phyloP scores from a whole-genome alignment of 768 basidiomycete genomes.

The Tricholomella constricta region DNA sequence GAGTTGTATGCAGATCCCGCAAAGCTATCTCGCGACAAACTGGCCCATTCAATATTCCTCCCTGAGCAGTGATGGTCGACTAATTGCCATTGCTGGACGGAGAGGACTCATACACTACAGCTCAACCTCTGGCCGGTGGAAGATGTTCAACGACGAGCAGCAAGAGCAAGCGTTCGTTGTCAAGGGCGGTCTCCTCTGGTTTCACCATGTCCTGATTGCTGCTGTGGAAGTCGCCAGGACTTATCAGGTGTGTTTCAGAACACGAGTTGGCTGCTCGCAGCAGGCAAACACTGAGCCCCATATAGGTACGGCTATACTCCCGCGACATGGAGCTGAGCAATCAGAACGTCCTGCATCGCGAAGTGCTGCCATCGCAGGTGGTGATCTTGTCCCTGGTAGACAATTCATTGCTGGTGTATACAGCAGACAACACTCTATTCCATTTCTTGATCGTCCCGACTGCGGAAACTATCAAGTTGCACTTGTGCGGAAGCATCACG shows the following conservation, averaged over 20 bases:
- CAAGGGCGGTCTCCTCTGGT: conserved; percentile 93
- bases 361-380: conserved; percentile 74
- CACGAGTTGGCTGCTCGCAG: neutral
- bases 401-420: conserved; percentile 93
- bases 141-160: conserved; percentile 74
- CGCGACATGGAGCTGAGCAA: conserved; percentile 86
- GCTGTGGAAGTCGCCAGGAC: conserved; percentile 83
- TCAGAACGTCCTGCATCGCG: conserved; percentile 81
- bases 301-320: conserved; percentile 89
- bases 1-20: conserved; percentile 69
- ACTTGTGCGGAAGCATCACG: conserved; percentile 92
- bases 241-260: conserved; percentile 58
- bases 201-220: conserved; percentile 91
- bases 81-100: conserved; percentile 91
- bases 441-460: conserved; percentile 93
- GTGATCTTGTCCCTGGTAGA: conserved; percentile 91
- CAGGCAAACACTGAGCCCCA: conserved; percentile 4
- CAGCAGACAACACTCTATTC: conserved; percentile 87
- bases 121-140: conserved; percentile 93
- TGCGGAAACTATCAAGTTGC: conserved; percentile 77
- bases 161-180: conserved; percentile 90
- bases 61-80: conserved; percentile 84
- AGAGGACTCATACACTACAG: conserved; percentile 93
- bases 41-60: conserved; percentile 95
- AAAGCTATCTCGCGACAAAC: conserved; percentile 83